Evolutionary conservation across 768 basidiomycete genomes (phyloP).

Genomic region (Leccinum obscurum): DNA sequence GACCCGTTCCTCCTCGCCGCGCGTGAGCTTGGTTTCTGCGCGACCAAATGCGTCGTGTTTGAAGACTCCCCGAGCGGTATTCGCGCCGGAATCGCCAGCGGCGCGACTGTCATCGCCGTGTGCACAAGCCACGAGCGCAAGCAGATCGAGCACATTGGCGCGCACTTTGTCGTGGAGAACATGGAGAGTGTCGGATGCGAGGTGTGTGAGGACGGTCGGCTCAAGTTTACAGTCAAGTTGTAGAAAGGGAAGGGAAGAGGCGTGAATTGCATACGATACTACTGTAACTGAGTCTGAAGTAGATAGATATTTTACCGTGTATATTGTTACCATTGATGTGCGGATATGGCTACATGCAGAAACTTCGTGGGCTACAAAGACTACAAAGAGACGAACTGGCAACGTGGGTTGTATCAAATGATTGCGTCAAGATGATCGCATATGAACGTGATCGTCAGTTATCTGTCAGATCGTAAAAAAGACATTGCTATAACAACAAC

Average conservation of each 20-base stretch:
- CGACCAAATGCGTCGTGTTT: constrained; percentile 69
- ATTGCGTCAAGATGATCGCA: background rate
- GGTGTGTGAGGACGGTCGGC: constrained; percentile 38
- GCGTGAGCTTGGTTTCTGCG: constrained; percentile 53
- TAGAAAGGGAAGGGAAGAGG: constrained; percentile 2
- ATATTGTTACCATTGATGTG: background rate
- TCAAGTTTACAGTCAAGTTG: constrained; percentile 45
- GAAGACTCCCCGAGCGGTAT: constrained; percentile 74
- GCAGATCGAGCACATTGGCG: constrained; percentile 55
- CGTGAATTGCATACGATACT: background rate
- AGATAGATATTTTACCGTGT: background rate
- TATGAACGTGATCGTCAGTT: background rate
- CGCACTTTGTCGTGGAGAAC: constrained; percentile 55
- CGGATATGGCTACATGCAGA: constrained; percentile 4
- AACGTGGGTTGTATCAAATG: background rate
- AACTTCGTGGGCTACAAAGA: constrained; percentile 1
- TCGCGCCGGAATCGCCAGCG: constrained; percentile 68
- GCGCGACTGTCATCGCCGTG: constrained; percentile 70
- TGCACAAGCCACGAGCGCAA: constrained; percentile 69
- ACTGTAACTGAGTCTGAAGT: background rate
- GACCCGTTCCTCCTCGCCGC: constrained; percentile 67
- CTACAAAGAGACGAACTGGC: constrained; percentile 1
- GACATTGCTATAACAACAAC: background rate
- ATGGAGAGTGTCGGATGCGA: constrained; percentile 50
- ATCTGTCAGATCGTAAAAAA: constrained; percentile 2